Conservation (phyloP, 371 early-diverging fungal genomes). For the Gilbertella persicaria region DNA sequence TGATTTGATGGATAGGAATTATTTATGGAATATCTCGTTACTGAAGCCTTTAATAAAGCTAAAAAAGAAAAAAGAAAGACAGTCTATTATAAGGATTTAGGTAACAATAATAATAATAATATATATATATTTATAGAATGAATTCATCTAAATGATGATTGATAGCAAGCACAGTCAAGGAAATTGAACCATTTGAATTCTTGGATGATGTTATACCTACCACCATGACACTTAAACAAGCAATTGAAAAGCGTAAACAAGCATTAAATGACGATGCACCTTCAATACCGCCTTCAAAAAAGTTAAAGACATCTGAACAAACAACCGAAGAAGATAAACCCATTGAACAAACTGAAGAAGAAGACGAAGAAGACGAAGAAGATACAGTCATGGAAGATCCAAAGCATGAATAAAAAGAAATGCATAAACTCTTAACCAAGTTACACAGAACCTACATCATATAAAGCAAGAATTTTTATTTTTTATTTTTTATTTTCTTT, state of each 20-base stretch:
- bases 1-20: constrained; percentile 59
- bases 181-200: constrained; percentile 48
- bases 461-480: no score
- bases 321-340: constrained; percentile 3
- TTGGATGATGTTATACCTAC: constrained; percentile 59
- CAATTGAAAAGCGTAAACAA: constrained; percentile 55
- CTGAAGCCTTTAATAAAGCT: constrained; percentile 64
- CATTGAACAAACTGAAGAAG: constrained; percentile 5
- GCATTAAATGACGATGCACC: constrained; percentile 38
- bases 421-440: no score
- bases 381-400: constrained; percentile 17
- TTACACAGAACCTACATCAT: no score
- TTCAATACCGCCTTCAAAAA: constrained; percentile 11
- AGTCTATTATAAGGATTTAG: constrained; percentile 76
- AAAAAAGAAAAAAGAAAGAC: constrained; percentile 74
- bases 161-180: constrained; percentile 43
- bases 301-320: constrained; percentile 16
- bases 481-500: no score
- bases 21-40: constrained; percentile 75
- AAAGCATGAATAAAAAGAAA: constrained; percentile 10
- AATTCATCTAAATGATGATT: not conserved
- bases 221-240: constrained; percentile 57
- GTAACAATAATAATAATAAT: constrained; percentile 33
- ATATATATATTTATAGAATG: not conserved
- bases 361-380: constrained; percentile 10